Evolutionary conservation across 305 asterid genomes (phyloP), one percentile per base, ranked within the genome.

Genomic region (Fraxinus sp.): DNA sequence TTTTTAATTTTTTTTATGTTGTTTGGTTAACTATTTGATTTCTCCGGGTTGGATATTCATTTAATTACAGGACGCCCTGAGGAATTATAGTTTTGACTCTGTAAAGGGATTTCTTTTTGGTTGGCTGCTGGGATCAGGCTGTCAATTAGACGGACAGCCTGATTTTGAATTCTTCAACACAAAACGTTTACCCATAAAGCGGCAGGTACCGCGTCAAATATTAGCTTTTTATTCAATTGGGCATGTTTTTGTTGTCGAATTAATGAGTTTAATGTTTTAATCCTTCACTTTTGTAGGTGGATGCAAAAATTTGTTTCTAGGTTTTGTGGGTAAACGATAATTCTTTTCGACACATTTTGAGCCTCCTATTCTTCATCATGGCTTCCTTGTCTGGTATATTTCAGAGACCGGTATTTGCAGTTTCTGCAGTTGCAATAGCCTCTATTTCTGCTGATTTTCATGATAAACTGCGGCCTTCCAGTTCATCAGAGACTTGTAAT

Each of bases 391-490:
- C 93, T 71, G 98, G 98, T 82, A 79, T 84, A 78, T 81, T 94
- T 82, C 97, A 93, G 72, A 88, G 98, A 88, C 98, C 97, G 10
- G 89, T 93, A 78, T 82, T 94, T 71, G 99, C 97, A 35, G 99
- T 95, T 79, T 94, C 97, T 77, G 97, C 97, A 2, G 87, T 92
- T 52, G 95, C 96, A 20, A 76, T 91, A 75, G 95, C 99, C 36
- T 94, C 97, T 78, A 89, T 94, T 83, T 91, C 97, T 49, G 89
- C 94, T 26, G 95, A 95, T 84, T 86, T 92, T 88, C 94, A 85
- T 36, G 97, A 94, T 16, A 93, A 89, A 84, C 79, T 89, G 3
- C 78, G 85, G 70, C 92, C 95, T 37, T 68, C 49, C 5, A 90
- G 84, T 79, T 88, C 93, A 46, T 74, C 87, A 32, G 90, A 88